Base-by-base conservation (phyloP, 2,329 filamentous ascomycete species). In the Aspergillus fischeri region DNA sequence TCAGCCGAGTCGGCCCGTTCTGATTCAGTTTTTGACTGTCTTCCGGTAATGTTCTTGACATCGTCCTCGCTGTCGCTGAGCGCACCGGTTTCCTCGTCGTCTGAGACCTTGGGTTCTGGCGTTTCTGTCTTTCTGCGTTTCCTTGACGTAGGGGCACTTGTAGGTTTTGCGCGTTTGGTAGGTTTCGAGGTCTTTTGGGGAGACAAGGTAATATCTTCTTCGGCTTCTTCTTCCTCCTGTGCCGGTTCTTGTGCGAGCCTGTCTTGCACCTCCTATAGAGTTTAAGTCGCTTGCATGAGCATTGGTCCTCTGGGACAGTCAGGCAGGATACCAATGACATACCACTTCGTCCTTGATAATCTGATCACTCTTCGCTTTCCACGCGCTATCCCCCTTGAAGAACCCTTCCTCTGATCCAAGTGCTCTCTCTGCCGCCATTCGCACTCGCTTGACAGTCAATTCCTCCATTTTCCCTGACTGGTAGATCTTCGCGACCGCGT, bases 371-470 rank as follows among this genome's bases (percentile, higher is more conserved):
- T 72, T 73, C 11, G 65, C 60, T 60, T 83, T 86, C 86, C 86
- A 88, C 4, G 67, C 65, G 1, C 65, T 64, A 58, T 80, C 71
- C n/a, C 63, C 70, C 64, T 83, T 87, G 63, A 86, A 80, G 64
- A 84, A 86, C 2, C 78, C 83, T 5, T 73, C 72, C 7, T 78
- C 73, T 24, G 87, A 71, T 32, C 75, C 77, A 10, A 87, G 69
- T 51, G 78, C 69, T 56, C 78, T 71, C 67, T 86, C 84, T 3
- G 79, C 80, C 25, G 77, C 77, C 29, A 74, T 65, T 51, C 85
- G 81, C 52, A 86, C 80, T 54, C 77, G 76, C 60, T 84, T 86
- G 53, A 86, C 76, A 0, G 84, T 86, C 59, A 86, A 70, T 52
- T 83, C 78, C 5, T 83, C 79, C 32, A 72, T 68, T 21, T 81